Evolutionary conservation across 495 filamentous ascomycete genomes (phyloP), one percentile per base, ranked within the genome.

Genomic region (Penicillium diatomitis): DNA sequence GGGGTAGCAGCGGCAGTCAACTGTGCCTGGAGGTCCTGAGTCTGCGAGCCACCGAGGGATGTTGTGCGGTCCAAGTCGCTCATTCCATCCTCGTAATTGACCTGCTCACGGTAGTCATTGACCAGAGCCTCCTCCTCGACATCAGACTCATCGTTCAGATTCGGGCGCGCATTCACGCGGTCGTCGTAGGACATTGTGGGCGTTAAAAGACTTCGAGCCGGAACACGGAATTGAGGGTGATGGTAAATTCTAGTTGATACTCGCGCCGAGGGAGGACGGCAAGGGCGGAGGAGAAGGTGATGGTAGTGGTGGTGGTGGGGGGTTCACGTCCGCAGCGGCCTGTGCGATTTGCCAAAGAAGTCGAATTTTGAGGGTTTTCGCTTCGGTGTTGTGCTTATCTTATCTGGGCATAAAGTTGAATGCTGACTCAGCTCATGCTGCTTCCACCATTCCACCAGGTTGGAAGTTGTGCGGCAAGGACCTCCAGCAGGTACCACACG

Each of bases 101-200:
- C 88, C 74, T 96, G 90, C 70, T 95, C 89, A 55, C 80, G 82
- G 80, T 95, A 95, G 73, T 96, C 90, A 71, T 87, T 86, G 62
- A 87, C 90, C 50, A 96, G 78, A 54, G 87, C 85, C 71, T 95
- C 90, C 79, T 96, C 90, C 71, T 96, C 90, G 49, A 86, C 84
- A 67, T 96, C 90, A 57, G 87, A 91, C 60, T 90, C 87, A 69
- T 91, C 84, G 49, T 83, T 83, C 56, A 85, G 57, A 57, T 66
- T 68, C 49, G 71, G 71, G 64, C 63, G 71, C 66, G 68, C 68
- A 61, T 74, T 72, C 56, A 62, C 64, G 69, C 69, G 71, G 63
- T 74, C 71, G 47, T 74, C 71, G 68, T 74, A 74, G 41, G 71
- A 74, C 71, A 74, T 74, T 49, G 60, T 67, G 54, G 52, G 47